phyloP scores from a whole-genome alignment of 306 rosid species.

The Heteromeles arbutifolia region DNA sequence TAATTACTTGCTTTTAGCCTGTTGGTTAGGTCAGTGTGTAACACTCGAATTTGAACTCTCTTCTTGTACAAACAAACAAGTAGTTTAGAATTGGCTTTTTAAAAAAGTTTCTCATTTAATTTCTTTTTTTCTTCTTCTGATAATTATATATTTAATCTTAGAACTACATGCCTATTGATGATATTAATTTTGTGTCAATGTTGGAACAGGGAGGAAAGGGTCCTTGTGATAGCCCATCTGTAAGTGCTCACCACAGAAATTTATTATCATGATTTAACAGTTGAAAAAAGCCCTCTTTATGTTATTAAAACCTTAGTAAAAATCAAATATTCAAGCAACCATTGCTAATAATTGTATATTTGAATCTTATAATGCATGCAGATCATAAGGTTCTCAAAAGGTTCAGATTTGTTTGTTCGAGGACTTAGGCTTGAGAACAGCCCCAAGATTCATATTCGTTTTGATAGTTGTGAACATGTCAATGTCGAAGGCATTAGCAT shows the following conservation, averaged over 20 bases:
- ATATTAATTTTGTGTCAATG: background rate
- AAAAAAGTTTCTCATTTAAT: background rate
- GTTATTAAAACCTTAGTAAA: background rate
- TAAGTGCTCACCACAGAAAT: slow-evolving; percentile 18
- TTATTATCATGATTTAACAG: no score
- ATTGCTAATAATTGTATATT: no score
- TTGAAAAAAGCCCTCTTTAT: background rate
- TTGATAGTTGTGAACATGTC: slow-evolving; percentile 37
- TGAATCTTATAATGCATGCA: slow-evolving; percentile 6
- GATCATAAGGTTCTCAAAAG: slow-evolving; percentile 43
- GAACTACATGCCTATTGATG: background rate
- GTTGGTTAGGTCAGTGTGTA: no score
- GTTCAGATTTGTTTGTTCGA: slow-evolving; percentile 32
- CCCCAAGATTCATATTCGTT: slow-evolving; percentile 41
- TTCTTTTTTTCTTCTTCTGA: background rate
- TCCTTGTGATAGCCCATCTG: slow-evolving; percentile 58
- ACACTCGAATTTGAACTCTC: no score
- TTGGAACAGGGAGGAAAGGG: slow-evolving; percentile 37
- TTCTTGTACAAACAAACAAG: no score
- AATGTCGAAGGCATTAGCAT: slow-evolving; percentile 33
- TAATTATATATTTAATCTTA: background rate
- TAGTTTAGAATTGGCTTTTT: no score
- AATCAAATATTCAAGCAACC: no score
- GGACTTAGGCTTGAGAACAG: slow-evolving; percentile 43
- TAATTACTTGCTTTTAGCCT: background rate